Base-by-base conservation (phyloP, 108 stramenopile species). In the Nannochloropsis granulata region DNA sequence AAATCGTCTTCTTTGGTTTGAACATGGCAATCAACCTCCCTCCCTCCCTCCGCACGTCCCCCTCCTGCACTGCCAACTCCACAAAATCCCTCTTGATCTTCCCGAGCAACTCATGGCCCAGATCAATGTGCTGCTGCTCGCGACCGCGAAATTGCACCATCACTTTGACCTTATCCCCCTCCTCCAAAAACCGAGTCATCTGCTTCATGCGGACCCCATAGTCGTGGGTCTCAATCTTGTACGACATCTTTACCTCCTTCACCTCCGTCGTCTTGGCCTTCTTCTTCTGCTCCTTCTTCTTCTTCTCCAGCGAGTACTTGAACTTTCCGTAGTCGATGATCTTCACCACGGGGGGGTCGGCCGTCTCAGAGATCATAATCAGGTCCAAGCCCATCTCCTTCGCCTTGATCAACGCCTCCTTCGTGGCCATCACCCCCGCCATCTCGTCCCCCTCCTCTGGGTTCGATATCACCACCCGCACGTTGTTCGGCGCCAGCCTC, bases 201-300 rank as follows among this genome's bases (percentile, higher is more conserved):
- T 91, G 93, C 91, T 93, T 94, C 24, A 92, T 88, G 24, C 97
- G 91, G 1, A 97, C 96, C 78, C 91, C 92, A 86, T 96, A 98
- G 85, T 98, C 97, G 85, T 96, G 95, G 23, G 93, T 92, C 82
- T 95, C 96, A 85, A 98, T 96, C 90, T 95, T 97, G 93, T 96
- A 95, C 24, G 92, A 92, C 95, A 98, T 95, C 87, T 96, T 98
- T 24, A 97, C 93, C 88, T 97, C 97, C 91, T 97, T 97, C 42
- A 96, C 82, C 90, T 97, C 96, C 23, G 92, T 94, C 13, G 93
- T 91, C 92, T 97, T 97, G 82, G 92, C 90, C 91, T 97, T 96
- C 91, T 96, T 96, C 85, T 92, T 92, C 84, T 93, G 86, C 82
- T 97, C 97, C 92, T 98, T 98, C 21, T 94, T 93, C 86, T 94